These are phyloP conservation scores for Candida frijolesensis DNA, from an alignment of 1,139 yeast genomes.

Conservation along the genomic window DNA sequence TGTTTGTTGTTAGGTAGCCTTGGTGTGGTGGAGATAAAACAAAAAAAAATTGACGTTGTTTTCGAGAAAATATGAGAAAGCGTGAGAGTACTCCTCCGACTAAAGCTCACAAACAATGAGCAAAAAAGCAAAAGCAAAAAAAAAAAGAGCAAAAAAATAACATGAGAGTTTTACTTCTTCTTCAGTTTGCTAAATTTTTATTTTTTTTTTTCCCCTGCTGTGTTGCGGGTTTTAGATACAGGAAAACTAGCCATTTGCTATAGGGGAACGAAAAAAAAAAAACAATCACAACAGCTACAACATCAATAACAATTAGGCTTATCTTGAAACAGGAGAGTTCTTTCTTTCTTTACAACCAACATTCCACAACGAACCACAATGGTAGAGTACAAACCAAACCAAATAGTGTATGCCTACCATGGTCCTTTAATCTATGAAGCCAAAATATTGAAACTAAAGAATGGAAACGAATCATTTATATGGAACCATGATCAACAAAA, in stretches of 20 bases:
- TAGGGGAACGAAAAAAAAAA: neutral
- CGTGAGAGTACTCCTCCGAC: too few species aligned
- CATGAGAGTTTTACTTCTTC: neutral
- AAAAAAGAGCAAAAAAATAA: neutral
- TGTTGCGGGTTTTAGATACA: neutral
- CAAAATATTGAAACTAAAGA: constrained; percentile 67
- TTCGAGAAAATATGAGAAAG: too few species aligned
- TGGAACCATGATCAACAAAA: constrained; percentile 14
- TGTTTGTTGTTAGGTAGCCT: neutral
- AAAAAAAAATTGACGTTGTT: too few species aligned
- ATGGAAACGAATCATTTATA: constrained; percentile 40
- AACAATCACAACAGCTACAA: neutral
- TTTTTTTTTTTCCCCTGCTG: neutral
- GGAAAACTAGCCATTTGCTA: neutral
- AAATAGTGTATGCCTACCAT: constrained; percentile 78
- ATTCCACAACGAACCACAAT: neutral
- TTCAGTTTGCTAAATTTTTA: neutral
- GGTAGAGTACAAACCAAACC: constrained; percentile 31
- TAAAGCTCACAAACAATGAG: too few species aligned
- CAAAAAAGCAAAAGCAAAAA: neutral
- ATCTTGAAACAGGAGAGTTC: too few species aligned
- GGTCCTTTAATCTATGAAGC: constrained; percentile 93
- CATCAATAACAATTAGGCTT: neutral
- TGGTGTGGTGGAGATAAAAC: constrained; percentile 1
- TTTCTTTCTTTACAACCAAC: neutral